Percentiles rank a stretch among this genome's conserved stretches.
Conservation (phyloP, 768 basidiomycete species). For the Russula emetica region DNA sequence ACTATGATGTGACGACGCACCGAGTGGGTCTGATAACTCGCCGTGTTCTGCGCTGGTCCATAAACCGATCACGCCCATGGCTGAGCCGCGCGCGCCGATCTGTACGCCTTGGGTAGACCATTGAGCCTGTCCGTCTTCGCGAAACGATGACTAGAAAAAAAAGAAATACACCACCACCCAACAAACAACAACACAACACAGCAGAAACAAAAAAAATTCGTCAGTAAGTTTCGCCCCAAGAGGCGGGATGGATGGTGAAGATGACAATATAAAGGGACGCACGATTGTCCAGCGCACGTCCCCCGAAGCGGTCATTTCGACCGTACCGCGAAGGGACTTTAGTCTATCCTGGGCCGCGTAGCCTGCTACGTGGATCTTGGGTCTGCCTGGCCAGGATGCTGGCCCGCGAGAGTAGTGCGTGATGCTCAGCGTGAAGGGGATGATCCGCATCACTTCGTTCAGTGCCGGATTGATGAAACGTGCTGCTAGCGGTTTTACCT, state of each 20-base stretch:
- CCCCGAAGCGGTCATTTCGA: constrained; percentile 48
- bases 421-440: constrained; percentile 47
- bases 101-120: constrained; percentile 58
- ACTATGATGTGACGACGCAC: constrained; percentile 34
- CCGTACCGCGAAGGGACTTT: constrained; percentile 27
- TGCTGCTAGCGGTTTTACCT: constrained; percentile 23
- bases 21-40: constrained; percentile 43
- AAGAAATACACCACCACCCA: too few species aligned
- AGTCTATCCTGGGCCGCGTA: constrained; percentile 17
- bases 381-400: constrained; percentile 36
- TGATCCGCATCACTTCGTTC: constrained; percentile 49
- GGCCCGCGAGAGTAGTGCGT: constrained; percentile 31
- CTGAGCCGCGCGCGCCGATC: constrained; percentile 52
- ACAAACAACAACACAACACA: too few species aligned
- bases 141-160: constrained; percentile 25
- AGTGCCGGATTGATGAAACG: constrained; percentile 35
- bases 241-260: too few species aligned
- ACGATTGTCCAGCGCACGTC: constrained; percentile 52
- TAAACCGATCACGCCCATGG: constrained; percentile 48
- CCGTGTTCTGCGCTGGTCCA: constrained; percentile 54
- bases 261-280: constrained; percentile 21
- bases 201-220: background rate
- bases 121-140: constrained; percentile 37
- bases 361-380: constrained; percentile 50
- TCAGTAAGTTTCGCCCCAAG: background rate